Base-by-base conservation (phyloP, 805 yeast species). In the Spathaspora passalidarum region DNA sequence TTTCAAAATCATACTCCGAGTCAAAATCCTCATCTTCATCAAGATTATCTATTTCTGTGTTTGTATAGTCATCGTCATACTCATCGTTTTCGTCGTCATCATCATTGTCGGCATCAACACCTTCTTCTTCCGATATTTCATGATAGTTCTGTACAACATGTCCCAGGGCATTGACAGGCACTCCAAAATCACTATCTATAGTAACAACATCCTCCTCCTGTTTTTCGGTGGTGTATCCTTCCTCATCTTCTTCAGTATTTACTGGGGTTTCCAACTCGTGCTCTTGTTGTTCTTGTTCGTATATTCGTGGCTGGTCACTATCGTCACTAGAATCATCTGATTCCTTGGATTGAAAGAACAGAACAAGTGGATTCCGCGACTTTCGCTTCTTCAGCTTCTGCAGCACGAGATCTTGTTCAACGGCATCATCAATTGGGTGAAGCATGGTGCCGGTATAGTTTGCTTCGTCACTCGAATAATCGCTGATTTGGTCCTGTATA, bases 181-280 rank as follows among this genome's bases (percentile, higher is more conserved):
- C 65, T 1, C 65, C 66, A 48, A 62, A 62, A 39, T 63, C 67
- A 48, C 65, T 60, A 41, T 62, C 66, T 23, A 63, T 57, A 6
- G 66, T 59, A 13, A 57, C 42, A 1, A 40, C 53, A 43, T 61
- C 65, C 20, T 54, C 49, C 3, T 45, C 50, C 35, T 57, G 23
- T 19, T 17, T 29, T 11, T 39, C 42, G 25, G 14, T 39, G 8
- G 18, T 11, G 11, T 18, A 10, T 2, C 21, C 34, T 18, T 16
- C 39, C 7, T n/a, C 22, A 21, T 22, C 25, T 6, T 16, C 22
- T 4, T 17, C 22, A 23, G 14, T 14, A 22, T 17, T 11, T 10
- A 9, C 5, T 10, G 11, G 2, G 11, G 5, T 10, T 14, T 39
- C 18, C 16, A 8, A 9, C 10, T 17, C 10, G 8, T 5, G 36